A percentile compares a stretch with the other conserved stretches of the same genome.
phyloP scores from a whole-genome alignment of 257 asterid species.

The Echium plantagineum region DNA sequence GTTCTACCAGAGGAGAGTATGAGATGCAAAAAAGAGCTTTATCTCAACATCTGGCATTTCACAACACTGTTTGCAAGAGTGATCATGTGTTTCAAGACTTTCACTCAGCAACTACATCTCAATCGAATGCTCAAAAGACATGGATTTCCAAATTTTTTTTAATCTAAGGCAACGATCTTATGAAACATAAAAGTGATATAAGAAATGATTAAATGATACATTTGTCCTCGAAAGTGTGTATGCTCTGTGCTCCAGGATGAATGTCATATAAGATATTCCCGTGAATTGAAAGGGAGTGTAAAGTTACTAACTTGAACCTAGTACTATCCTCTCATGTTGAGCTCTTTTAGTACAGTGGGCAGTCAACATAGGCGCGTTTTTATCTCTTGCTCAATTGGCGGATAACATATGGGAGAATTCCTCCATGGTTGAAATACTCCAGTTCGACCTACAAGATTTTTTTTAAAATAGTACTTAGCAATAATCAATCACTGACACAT shows the following conservation, averaged over 20 bases:
- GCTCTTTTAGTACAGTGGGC: slow-evolving; percentile 1
- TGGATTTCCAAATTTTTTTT: no score
- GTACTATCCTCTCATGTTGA: slow-evolving; percentile 24
- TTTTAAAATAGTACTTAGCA: background rate
- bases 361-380: slow-evolving; percentile 6
- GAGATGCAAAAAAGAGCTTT: no score
- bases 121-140: no score
- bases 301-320: slow-evolving; percentile 9
- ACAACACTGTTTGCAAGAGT: no score
- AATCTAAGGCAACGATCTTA: no score
- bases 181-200: no score
- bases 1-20: no score
- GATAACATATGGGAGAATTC: slow-evolving; percentile 74
- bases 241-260: slow-evolving; percentile 12
- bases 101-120: no score
- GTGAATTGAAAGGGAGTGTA: slow-evolving; percentile 16
- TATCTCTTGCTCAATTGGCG: slow-evolving; percentile 58
- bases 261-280: slow-evolving; percentile 19
- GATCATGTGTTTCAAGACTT: no score
- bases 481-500: no score
- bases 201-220: slow-evolving; percentile 9
- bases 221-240: slow-evolving; percentile 9
- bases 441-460: slow-evolving; percentile 18
- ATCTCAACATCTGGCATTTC: no score
- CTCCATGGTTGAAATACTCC: slow-evolving; percentile 65